These are phyloP conservation scores for Russula sp. DNA, from an alignment of 768 basidiomycete species.

Conservation along the genomic window DNA sequence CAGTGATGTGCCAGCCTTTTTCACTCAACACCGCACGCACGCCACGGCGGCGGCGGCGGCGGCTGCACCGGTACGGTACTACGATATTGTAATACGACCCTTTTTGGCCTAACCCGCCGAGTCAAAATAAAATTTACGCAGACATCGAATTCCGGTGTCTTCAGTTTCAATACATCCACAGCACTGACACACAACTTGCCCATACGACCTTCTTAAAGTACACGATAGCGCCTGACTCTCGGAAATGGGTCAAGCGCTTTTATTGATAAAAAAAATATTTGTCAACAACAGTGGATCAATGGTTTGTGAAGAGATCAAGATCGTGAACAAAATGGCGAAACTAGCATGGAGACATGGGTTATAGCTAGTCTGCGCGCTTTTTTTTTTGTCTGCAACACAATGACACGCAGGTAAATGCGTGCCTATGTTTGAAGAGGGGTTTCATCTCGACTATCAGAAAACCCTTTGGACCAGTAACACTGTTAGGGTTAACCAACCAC, in stretches of 20 bases:
- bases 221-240: constrained; percentile 2
- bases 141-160: no score
- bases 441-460: constrained; percentile 18
- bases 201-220: background rate
- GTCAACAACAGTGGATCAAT: constrained; percentile 1
- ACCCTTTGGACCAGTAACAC: constrained; percentile 2
- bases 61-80: background rate
- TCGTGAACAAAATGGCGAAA: background rate
- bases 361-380: background rate
- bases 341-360: background rate
- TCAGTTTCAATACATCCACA: no score
- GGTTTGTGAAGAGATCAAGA: constrained; percentile 1
- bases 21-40: background rate
- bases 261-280: constrained; percentile 14
- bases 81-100: no score
- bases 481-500: constrained; percentile 1
- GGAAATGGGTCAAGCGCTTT: background rate
- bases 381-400: constrained; percentile 7
- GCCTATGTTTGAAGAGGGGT: constrained; percentile 19
- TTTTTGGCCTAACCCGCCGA: background rate
- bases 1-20: constrained; percentile 5
- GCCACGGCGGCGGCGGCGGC: background rate
- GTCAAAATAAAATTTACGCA: no score
- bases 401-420: background rate
- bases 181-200: background rate